Evolutionary conservation across 176 grass and related monocot genomes (phyloP), one percentile per base, ranked within the genome.

Genomic region (Carex pumila): DNA sequence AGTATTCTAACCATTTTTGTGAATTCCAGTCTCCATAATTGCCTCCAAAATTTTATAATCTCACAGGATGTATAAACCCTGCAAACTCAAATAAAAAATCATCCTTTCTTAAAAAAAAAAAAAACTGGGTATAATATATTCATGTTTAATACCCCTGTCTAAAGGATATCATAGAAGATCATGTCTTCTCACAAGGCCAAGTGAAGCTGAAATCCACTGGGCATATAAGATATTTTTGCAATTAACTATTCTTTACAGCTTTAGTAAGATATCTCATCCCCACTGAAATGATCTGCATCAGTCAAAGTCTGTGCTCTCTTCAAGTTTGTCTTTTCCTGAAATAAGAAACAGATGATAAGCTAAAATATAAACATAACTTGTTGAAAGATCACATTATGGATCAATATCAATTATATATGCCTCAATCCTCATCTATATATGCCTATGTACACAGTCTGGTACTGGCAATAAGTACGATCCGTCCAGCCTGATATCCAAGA

Each of bases 281-380:
- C 90, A 43, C 87, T 91, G 70, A 89, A 94, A 49, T 88, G 89
- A 34, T 94, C 90, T 88, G 86, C 89, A 83, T 89, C 91, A 93
- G 69, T 85, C 39, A 41, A 63, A 84, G 91, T 83, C 41, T 80
- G 89, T 63, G 67, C 85, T 61, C 83, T 77, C 80, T 94, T 92
- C 15, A 68, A 85, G 80, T 88, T 91, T 11, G 81, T n/a, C 17
- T 79, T 81, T 9, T 86, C 61, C 69, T 87, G 62, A 79, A 57
- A 86, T 52, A 45, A 81, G 8, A 39, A 69, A 75, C 17, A 80
- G 7, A 41, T 79, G 82, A 78, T 69, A 54, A 61, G 78, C 13
- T 83, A 57, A 52, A 41, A 56, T 81, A 11, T 85, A 60, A 81
- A 81, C 55, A 81, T n/a, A 30, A 47, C 45, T 54, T 55, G 30